Base-by-base conservation (phyloP, 139 green algal genomes). In the Chlorella sp. region DNA sequence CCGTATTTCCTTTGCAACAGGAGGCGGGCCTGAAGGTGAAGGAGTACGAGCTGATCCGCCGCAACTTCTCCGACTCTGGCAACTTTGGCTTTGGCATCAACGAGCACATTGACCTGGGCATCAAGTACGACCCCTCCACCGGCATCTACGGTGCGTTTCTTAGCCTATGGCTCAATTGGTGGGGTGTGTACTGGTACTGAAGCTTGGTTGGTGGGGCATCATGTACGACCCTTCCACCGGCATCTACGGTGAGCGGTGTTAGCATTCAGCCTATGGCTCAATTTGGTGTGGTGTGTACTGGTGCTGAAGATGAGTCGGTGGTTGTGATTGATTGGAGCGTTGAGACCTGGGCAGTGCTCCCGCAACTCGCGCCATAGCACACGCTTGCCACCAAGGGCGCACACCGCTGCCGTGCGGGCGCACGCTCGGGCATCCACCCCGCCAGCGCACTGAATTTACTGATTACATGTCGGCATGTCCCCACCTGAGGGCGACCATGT, bases 101-200 rank as follows among this genome's bases (percentile, higher is more conserved):
- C 48, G 97, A 99, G 94, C 97, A 99, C 94, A 99, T 99, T 88
- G 97, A 99, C 80, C 92, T 99, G 88, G 97, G 97, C 83, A 99
- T 99, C 93, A 99, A 99, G 94, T 99, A 99, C 89, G 97, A 99
- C 88, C 97, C 97, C 43, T 98, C 95, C 87, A 99, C 97, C 56
- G 97, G 97, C 75, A 99, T 99, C 83, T 99, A 60, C 51, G 99
- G 89, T 97, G 95, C 97, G 85, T 88, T 93, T 76, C 16, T 8
- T 8, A 11, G 51, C 51, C 51, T 60, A 24, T 60, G 8, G 51
- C 2, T 60, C 2, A 16, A 60, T 60, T 24, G 51, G 16, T 26
- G 2, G 13, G 24, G 24, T 24, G 13, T 11, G 22, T 60, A 60
- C 51, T 60, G 4, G 51, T 60, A 26, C 22, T 54, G 46, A 19